A percentile compares a stretch with the other conserved stretches of the same genome.
Evolutionary conservation across 73 alveolate genomes (phyloP).

Genomic region (Paraurostyla sp.): DNA sequence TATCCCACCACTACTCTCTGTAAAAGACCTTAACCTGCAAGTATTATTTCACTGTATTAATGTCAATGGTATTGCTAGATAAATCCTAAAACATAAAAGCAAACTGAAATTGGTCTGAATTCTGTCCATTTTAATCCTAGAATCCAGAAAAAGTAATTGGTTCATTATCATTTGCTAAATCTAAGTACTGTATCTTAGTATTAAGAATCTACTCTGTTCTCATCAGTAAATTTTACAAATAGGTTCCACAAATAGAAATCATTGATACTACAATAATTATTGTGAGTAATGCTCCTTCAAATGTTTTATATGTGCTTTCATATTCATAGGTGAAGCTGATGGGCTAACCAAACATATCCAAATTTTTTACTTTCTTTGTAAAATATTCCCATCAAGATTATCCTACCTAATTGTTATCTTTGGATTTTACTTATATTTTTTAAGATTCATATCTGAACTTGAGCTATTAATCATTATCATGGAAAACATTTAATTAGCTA

Average conservation of each 20-base stretch:
- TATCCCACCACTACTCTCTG: neutral
- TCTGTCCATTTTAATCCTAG: neutral
- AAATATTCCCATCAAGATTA: too few relatives aligned
- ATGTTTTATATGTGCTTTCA: neutral
- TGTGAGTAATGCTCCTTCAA: neutral
- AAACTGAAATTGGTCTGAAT: neutral
- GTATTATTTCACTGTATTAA: neutral
- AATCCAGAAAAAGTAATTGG: neutral
- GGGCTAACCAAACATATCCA: neutral
- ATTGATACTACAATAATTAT: neutral
- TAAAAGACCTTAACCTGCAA: neutral
- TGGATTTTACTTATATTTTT: too few relatives aligned
- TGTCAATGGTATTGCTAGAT: neutral
- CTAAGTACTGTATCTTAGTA: neutral
- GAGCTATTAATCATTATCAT: too few relatives aligned
- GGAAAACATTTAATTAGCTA: too few relatives aligned
- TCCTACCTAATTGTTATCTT: too few relatives aligned
- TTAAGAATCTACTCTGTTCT: neutral
- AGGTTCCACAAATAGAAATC: neutral
- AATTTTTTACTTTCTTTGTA: too few relatives aligned
- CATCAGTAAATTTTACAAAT: neutral
- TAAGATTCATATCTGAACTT: too few relatives aligned
- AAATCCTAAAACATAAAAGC: neutral
- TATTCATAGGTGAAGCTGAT: neutral
- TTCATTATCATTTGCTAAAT: neutral